A percentile compares a stretch with the other conserved stretches of the same genome.
Conservation (phyloP, 2,329 filamentous ascomycete species). For the Tolypocladium tundrense region DNA sequence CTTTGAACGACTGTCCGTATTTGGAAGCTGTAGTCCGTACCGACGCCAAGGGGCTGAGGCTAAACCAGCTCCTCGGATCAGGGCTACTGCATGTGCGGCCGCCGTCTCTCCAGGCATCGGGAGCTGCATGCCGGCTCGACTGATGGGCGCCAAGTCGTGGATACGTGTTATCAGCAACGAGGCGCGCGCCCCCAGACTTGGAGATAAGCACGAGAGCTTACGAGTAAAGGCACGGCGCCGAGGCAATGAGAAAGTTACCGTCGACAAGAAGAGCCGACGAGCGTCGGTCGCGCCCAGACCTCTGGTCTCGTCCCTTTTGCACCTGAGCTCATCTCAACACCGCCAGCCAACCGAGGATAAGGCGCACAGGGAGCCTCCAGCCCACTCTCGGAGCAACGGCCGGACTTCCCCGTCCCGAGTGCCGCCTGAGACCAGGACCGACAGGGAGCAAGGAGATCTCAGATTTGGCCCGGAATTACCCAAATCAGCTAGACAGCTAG, state of each 20-base stretch:
- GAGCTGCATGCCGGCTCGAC: not conserved
- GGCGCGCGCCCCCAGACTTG: not conserved
- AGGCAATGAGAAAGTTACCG: not conserved
- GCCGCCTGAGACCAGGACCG: constrained; percentile 5
- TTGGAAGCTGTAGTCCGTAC: constrained; percentile 1
- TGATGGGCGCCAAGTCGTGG: not conserved
- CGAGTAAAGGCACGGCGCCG: not conserved
- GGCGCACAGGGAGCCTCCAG: not conserved
- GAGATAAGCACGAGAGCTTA: not conserved
- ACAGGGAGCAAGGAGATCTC: constrained; percentile 22
- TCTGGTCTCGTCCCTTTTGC: not conserved
- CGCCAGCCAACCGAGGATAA: not conserved
- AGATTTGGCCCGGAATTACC: constrained; percentile 24
- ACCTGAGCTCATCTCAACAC: not conserved
- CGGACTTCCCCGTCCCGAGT: constrained; percentile 19
- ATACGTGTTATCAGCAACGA: not conserved
- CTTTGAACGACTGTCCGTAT: not conserved
- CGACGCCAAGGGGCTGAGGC: not conserved
- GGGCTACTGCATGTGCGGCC: constrained; percentile 1
- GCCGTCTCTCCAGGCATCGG: not conserved
- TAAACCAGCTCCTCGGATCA: constrained; percentile 1
- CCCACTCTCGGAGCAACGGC: constrained; percentile 2
- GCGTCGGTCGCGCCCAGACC: not conserved
- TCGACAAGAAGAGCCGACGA: not conserved
- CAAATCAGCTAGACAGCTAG: constrained; percentile 18